Evolutionary conservation across 192 early-diverging fungal genomes (phyloP), one percentile per base, ranked within the genome.

Genomic region (Backusella westeae): DNA sequence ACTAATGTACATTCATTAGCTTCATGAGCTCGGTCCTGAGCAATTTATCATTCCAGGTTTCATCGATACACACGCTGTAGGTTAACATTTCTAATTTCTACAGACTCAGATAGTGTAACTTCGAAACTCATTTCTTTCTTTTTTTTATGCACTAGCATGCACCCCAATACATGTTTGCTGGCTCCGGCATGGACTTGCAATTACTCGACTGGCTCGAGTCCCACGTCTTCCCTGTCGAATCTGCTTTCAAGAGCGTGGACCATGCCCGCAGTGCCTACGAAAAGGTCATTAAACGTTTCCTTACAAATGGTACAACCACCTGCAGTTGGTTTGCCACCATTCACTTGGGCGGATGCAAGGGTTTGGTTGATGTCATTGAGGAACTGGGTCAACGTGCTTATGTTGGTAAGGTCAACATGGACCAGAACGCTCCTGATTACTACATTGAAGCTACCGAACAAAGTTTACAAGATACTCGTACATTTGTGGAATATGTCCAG

Each of bases 401-500:
- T 79, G 90, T 99, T 41, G 97, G 97, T 21, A 97, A 98, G 79
- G 96, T 99, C 71, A 95, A 94, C 87, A 99, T 99, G 97, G 95
- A 97, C 82, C 85, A 91, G 73, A 95, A 97, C 79, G 81, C 89
- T 1, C 95, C 95, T 32, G 87, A 91, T 39, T 91, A 87, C 77
- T 94, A 96, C 81, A 79, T 89, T 32, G 95, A 98, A 81, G 79
- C 85, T 21, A 92, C 91, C 7, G 86, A 90, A 35, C 80, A 85
- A 23, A 92, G 89, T 75, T 74, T 97, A 34, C 73, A 83, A 15
- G 87, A 88, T 26, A 99, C 95, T 0, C 82, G 85, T 21, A 78
- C 83, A 29, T 94, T 94, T 74, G 84, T 95, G 41, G 81, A 88
- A 41, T 87, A 90, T 12, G 86, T 89, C 1, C 63, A 90, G 67